Conservation (phyloP, 1,284 basidiomycete genomes). For the Xerocomus minutiporus region DNA sequence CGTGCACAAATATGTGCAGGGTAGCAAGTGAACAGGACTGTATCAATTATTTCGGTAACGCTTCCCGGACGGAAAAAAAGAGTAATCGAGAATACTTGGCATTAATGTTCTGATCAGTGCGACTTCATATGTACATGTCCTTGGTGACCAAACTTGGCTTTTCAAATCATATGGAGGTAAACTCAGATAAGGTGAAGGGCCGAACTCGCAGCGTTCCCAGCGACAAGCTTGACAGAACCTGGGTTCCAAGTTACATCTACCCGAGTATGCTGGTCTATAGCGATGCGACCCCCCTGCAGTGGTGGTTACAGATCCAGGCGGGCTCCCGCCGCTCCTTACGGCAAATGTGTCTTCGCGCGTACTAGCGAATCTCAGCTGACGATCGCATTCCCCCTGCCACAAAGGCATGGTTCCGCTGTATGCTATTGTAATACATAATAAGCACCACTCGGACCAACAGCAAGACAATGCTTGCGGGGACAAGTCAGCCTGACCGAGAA, state of each 20-base stretch:
- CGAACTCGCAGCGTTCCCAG: not conserved
- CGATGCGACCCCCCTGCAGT: not conserved
- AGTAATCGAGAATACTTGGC: not conserved
- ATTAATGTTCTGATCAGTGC: not conserved
- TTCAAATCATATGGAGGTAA: not conserved
- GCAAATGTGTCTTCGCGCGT: constrained; percentile 16
- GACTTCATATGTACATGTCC: too few relatives aligned
- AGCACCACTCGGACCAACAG: not conserved
- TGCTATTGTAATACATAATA: not conserved
- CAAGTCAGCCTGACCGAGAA: not conserved
- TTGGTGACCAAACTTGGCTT: constrained; percentile 19
- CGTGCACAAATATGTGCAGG: constrained; percentile 32
- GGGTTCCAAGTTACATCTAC: constrained; percentile 19
- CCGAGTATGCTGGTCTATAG: not conserved
- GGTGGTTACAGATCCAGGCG: not conserved
- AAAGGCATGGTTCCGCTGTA: not conserved
- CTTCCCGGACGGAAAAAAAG: constrained; percentile 21
- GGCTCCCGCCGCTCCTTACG: constrained; percentile 24
- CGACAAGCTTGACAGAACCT: not conserved
- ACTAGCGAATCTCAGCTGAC: constrained; percentile 25
- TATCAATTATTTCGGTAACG: constrained; percentile 32
- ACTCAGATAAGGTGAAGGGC: too few relatives aligned
- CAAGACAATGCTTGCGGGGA: not conserved
- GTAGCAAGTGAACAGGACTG: constrained; percentile 25
- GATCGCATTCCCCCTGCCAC: constrained; percentile 13